Base-by-base conservation (phyloP, 768 basidiomycete genomes). In the Psilocybe cubensis region DNA sequence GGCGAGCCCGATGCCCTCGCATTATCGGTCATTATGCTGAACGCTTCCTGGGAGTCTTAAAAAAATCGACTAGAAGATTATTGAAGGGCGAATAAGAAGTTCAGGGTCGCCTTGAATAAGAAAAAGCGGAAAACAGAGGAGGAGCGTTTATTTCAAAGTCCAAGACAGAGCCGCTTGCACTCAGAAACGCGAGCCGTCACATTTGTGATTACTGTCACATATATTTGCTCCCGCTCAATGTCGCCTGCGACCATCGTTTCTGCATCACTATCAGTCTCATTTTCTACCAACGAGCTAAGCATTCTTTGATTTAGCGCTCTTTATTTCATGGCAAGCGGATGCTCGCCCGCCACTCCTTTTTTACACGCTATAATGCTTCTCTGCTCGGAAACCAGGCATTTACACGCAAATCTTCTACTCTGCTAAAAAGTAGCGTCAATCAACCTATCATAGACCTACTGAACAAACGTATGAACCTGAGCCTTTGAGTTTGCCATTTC, bases 371-470 rank as follows among this genome's bases (percentile, higher is more conserved):
- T 50, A 59, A 57, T 59, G 55, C 51, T 43, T 52, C 54, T 23
- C 51, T 41, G 21, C 49, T 9, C 20, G 45, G 31, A 27, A 48
- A 41, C 10, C 52, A 25, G 18, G 51, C 38, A 23, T 48, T 57
- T 29, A 21, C 8, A 44, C 54, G 51, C 24, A 51, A 57, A 11
- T 55, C 47, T 47, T 38, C 52, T 25, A 53, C 41, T 31, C n/a
- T 43, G 53, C 24, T 49, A 48, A 48, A 54, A 57, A 54, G 38
- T 40, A 50, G 55, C 28, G 55, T 50, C 18, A 75, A 76, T 58
- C 59, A 67, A 21, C 58, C 59, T 2, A 69, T 76, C n/a, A 23
- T 76, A 12, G 66, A 70, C 20, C 68, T 79, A 66, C 64, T 86
- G 56, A 67, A 71, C 42, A 71, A 68, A 65, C 75, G 84, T 83